phyloP scores from a whole-genome alignment of 176 grass and related monocot genomes.

The Paspalum notatum region DNA sequence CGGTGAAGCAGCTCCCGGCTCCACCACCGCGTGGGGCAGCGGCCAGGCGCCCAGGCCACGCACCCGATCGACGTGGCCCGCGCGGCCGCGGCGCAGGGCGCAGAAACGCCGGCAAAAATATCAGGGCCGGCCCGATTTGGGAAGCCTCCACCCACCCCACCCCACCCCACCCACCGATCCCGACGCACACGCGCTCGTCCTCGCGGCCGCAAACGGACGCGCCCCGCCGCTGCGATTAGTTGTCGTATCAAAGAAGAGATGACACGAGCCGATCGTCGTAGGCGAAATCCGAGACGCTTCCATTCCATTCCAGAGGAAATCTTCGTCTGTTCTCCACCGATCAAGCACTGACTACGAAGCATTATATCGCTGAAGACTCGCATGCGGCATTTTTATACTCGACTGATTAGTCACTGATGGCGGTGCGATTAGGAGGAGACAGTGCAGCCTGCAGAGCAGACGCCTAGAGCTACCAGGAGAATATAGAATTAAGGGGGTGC shows the following conservation, averaged over 20 bases:
- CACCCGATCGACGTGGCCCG: background rate
- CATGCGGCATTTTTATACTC: background rate
- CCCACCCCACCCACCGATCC: background rate
- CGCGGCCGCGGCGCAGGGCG: conserved; percentile 29
- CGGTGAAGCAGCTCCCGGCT: conserved; percentile 12
- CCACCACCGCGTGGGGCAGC: conserved; percentile 22
- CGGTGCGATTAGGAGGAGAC: conserved; percentile 4
- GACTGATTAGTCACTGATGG: conserved; percentile 41
- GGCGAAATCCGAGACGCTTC: background rate
- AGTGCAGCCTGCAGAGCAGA: background rate
- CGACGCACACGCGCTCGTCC: background rate
- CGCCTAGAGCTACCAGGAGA: background rate
- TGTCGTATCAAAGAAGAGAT: background rate
- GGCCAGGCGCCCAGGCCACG: background rate
- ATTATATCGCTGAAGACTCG: no score
- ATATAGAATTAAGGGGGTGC: background rate
- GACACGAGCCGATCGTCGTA: background rate
- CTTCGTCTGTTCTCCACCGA: background rate
- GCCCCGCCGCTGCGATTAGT: conserved; percentile 3
- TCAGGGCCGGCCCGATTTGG: background rate
- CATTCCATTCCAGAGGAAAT: background rate
- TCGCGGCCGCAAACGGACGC: background rate
- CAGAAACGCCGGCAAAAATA: conserved; percentile 36
- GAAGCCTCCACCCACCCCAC: background rate
- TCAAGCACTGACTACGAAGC: background rate